phyloP scores from a whole-genome alignment of 169 alveolate species.

The Plasmodium relictum region DNA sequence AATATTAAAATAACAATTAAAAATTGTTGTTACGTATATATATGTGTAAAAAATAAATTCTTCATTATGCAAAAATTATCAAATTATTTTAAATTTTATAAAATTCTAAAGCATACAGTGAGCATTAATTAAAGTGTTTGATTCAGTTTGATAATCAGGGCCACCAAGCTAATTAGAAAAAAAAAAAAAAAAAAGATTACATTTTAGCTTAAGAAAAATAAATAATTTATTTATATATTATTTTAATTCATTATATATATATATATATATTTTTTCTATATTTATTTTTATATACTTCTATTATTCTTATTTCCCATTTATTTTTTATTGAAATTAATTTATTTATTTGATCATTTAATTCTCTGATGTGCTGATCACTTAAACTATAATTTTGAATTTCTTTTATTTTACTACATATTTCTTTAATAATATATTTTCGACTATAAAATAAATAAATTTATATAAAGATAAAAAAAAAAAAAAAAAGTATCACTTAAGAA shows the following conservation, averaged over 20 bases:
- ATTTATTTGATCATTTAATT: slow-evolving; percentile 95
- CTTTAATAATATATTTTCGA: slow-evolving; percentile 83
- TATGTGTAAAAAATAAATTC: background rate
- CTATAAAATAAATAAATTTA: slow-evolving; percentile 20
- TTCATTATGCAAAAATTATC: background rate
- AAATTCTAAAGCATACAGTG: slow-evolving; percentile 45
- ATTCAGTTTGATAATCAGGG: slow-evolving; percentile 60
- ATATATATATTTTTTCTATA: slow-evolving; percentile 35
- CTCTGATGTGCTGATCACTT: slow-evolving; percentile 94
- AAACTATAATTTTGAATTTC: slow-evolving; percentile 94
- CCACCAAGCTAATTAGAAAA: slow-evolving; percentile 57
- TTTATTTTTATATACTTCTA: slow-evolving; percentile 93
- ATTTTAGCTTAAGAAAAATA: too few relatives aligned
- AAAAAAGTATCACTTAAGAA: background rate
- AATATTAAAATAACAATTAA: slow-evolving; percentile 2
- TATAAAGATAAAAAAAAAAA: background rate
- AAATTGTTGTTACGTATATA: background rate
- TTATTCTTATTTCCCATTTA: slow-evolving; percentile 94
- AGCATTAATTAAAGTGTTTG: slow-evolving; percentile 65
- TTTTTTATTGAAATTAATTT: slow-evolving; percentile 91
- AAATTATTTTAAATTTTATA: slow-evolving; percentile 49
- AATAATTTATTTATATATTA: background rate
- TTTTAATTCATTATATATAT: background rate
- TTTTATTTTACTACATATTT: slow-evolving; percentile 89
- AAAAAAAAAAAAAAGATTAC: background rate